Evolutionary conservation across 768 basidiomycete species (phyloP).

Genomic region (Pleurotus pulmonarius): DNA sequence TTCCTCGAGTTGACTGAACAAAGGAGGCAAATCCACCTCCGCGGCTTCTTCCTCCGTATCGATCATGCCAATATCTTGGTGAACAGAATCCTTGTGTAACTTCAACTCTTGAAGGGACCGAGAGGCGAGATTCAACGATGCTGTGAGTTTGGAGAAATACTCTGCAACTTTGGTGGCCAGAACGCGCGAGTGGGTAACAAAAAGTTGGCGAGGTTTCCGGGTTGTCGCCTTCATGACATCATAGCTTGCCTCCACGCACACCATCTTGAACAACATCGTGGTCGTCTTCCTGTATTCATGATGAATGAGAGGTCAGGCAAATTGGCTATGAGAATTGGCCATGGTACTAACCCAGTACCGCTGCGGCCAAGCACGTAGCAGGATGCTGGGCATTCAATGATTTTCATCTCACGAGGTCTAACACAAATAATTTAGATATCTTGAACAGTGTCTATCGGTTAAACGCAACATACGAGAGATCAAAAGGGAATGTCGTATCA

Average conservation of each 20-base stretch:
- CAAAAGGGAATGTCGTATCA: slow-evolving; percentile 41
- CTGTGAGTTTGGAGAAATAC: slow-evolving; percentile 51
- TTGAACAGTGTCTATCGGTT: background rate
- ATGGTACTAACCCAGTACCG: slow-evolving; percentile 58
- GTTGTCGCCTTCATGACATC: slow-evolving; percentile 28
- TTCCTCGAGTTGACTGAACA: slow-evolving; percentile 54
- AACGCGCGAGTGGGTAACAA: slow-evolving; percentile 66
- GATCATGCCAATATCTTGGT: slow-evolving; percentile 22
- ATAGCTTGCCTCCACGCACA: slow-evolving; percentile 60
- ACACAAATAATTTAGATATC: background rate
- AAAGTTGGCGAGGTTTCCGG: slow-evolving; percentile 60
- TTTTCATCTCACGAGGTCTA: slow-evolving; percentile 47
- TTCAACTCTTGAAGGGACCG: slow-evolving; percentile 35
- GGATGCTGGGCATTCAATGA: slow-evolving; percentile 55
- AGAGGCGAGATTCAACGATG: slow-evolving; percentile 35
- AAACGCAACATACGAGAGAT: slow-evolving; percentile 34
- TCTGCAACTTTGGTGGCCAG: slow-evolving; percentile 70
- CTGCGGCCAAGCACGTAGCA: slow-evolving; percentile 70
- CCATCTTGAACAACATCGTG: slow-evolving; percentile 74
- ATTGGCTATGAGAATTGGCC: background rate
- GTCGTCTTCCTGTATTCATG: slow-evolving; percentile 60
- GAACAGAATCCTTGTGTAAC: slow-evolving; percentile 14
- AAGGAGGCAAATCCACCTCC: slow-evolving; percentile 42
- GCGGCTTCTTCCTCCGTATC: slow-evolving; percentile 39
- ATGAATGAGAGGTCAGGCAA: background rate